Percentiles rank a stretch among this genome's conserved stretches.
Evolutionary conservation across 768 basidiomycete genomes (phyloP).

Genomic region (Tylopilus balloui): DNA sequence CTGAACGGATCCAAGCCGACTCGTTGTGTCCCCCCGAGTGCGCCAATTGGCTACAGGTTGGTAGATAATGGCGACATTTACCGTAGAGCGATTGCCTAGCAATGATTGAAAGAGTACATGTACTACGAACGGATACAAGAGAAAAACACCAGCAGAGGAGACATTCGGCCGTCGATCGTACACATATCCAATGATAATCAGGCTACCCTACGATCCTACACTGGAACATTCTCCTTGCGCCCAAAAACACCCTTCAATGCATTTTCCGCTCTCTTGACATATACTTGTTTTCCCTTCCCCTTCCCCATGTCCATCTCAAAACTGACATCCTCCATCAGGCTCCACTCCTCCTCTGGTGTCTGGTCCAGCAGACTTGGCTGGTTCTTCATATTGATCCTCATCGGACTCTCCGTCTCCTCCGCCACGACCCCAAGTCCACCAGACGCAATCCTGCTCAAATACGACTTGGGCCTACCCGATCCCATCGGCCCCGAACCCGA

Average conservation of each 20-base stretch:
- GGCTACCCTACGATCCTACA: neutral
- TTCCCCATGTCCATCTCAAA: constrained; percentile 42
- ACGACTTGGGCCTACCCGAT: constrained; percentile 46
- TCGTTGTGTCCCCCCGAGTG: too few species aligned
- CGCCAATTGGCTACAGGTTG: too few species aligned
- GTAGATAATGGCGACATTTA: neutral
- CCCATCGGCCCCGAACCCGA: constrained; percentile 4
- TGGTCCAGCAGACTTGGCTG: constrained; percentile 57
- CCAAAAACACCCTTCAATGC: constrained; percentile 26
- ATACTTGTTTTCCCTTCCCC: constrained; percentile 16
- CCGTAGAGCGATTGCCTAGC: neutral
- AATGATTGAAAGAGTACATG: neutral
- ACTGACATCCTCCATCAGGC: constrained; percentile 44
- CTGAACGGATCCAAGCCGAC: constrained; percentile 36
- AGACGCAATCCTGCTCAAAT: constrained; percentile 36
- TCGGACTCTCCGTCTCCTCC: constrained; percentile 45
- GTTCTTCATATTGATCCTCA: constrained; percentile 43
- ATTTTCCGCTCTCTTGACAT: constrained; percentile 33
- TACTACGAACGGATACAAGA: neutral
- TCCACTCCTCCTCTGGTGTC: constrained; percentile 54
- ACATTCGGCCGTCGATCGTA: neutral
- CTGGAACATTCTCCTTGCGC: constrained; percentile 25
- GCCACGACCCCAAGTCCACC: constrained; percentile 21
- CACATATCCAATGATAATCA: neutral
- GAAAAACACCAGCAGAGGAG: constrained; percentile 4